Percentiles rank a stretch among this genome's conserved stretches.
Evolutionary conservation across 495 filamentous ascomycete species (phyloP).

Genomic region (Bombardia bombarda): DNA sequence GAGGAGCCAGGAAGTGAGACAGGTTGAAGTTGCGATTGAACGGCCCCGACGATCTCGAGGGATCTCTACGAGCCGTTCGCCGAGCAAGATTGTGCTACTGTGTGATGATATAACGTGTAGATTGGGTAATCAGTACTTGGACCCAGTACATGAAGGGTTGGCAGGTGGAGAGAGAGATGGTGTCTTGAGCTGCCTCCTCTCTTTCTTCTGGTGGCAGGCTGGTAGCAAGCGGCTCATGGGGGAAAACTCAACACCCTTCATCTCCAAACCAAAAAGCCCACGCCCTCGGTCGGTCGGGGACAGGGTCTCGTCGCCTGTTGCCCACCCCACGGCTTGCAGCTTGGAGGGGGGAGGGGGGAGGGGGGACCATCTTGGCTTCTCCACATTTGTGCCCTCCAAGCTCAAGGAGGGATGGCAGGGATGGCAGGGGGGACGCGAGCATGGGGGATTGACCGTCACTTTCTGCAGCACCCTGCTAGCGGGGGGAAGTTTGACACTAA

Average conservation of each 20-base stretch:
- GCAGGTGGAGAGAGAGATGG: not conserved
- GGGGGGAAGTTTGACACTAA: too few species aligned
- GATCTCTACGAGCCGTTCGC: not conserved
- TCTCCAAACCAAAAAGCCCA: not conserved
- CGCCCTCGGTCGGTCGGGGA: too few species aligned
- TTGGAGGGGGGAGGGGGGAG: not conserved
- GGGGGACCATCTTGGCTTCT: constrained; percentile 8
- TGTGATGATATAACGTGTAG: not conserved
- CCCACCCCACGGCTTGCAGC: not conserved
- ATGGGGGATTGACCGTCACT: not conserved
- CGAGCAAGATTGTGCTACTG: too few species aligned
- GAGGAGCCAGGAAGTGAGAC: not conserved
- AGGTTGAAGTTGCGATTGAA: not conserved
- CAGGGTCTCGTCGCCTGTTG: too few species aligned
- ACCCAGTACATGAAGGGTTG: too few species aligned
- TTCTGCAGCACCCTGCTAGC: not conserved
- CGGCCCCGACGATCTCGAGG: not conserved
- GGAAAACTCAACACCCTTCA: not conserved
- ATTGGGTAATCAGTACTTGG: not conserved
- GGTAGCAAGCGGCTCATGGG: too few species aligned
- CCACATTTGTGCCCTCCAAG: constrained; percentile 3
- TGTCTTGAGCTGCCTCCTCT: not conserved
- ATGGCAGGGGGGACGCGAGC: not conserved
- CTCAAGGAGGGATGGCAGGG: not conserved
- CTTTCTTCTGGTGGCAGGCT: not conserved